A percentile compares a stretch with the other conserved stretches of the same genome.
Evolutionary conservation across 2,329 filamentous ascomycete species (phyloP).

Genomic region (Sclerotinia subarctica): DNA sequence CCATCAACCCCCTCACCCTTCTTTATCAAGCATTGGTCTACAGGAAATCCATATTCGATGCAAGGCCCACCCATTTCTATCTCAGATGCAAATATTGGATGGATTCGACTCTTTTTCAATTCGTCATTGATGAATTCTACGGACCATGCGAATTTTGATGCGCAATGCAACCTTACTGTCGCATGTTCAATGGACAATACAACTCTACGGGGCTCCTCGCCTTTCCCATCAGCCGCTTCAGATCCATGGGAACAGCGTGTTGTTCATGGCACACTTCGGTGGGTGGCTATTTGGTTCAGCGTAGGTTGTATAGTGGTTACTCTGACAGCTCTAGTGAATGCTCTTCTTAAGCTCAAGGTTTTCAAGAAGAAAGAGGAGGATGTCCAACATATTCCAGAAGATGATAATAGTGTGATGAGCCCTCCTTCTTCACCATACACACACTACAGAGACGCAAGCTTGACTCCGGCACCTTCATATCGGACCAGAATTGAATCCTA

Average conservation of each 20-base stretch:
- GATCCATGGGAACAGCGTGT: slow-evolving; percentile 15
- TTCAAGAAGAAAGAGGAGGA: slow-evolving; percentile 7
- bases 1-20: slow-evolving; percentile 44
- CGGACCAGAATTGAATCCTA: slow-evolving; percentile 15
- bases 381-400: neutral
- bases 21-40: slow-evolving; percentile 48
- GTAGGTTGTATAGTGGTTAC: slow-evolving; percentile 2
- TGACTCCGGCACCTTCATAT: slow-evolving; percentile 13
- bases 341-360: slow-evolving; percentile 16
- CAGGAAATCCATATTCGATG: slow-evolving; percentile 45
- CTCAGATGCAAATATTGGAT: slow-evolving; percentile 45
- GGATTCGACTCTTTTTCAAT: slow-evolving; percentile 50
- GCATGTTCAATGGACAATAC: slow-evolving; percentile 38
- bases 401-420: neutral
- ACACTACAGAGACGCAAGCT: slow-evolving; percentile 4
- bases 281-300: slow-evolving; percentile 20
- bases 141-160: slow-evolving; percentile 32
- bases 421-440: slow-evolving; percentile 2
- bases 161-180: slow-evolving; percentile 35
- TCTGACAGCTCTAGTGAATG: slow-evolving; percentile 12
- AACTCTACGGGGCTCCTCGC: slow-evolving; percentile 22
- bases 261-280: slow-evolving; percentile 18
- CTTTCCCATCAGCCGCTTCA: neutral
- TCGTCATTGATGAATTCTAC: slow-evolving; percentile 43
- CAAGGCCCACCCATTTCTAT: slow-evolving; percentile 44